These are phyloP conservation scores for Exsudoporus frostii DNA, from an alignment of 768 basidiomycete genomes.

Conservation along the genomic window DNA sequence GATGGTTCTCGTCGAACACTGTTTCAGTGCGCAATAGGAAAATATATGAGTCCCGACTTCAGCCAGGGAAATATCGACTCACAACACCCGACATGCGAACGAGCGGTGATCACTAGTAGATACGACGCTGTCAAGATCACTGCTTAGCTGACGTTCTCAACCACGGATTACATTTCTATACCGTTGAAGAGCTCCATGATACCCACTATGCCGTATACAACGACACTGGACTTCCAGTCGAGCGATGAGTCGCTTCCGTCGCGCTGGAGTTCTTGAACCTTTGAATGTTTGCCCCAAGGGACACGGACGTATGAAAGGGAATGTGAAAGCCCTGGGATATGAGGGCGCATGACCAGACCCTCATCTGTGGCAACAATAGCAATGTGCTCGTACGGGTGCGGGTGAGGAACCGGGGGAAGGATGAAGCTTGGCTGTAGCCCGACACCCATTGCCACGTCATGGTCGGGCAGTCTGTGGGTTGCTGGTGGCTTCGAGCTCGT, in stretches of 20 bases:
- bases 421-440: conserved; percentile 59
- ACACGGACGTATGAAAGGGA: conserved; percentile 43
- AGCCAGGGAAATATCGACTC: conserved; percentile 30
- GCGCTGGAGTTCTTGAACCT: conserved; percentile 48
- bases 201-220: conserved; percentile 77
- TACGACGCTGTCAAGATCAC: conserved; percentile 55
- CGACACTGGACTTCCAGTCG: conserved; percentile 54
- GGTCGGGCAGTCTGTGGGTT: neutral
- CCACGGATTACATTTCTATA: conserved; percentile 27
- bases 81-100: conserved; percentile 64
- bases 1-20: conserved; percentile 65
- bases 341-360: conserved; percentile 68
- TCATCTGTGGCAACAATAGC: conserved; percentile 54
- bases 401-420: conserved; percentile 71
- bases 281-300: conserved; percentile 57
- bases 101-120: conserved; percentile 67
- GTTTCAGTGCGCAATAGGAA: neutral
- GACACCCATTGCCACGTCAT: conserved; percentile 7
- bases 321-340: conserved; percentile 33
- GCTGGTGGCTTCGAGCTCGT: conserved; percentile 4
- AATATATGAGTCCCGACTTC: conserved; percentile 5
- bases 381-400: conserved; percentile 67
- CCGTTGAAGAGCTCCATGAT: conserved; percentile 70
- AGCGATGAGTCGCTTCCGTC: conserved; percentile 32
- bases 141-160: conserved; percentile 10